Conservation (phyloP, 2,329 filamentous ascomycete genomes). For the Cytospora chrysosperma region DNA sequence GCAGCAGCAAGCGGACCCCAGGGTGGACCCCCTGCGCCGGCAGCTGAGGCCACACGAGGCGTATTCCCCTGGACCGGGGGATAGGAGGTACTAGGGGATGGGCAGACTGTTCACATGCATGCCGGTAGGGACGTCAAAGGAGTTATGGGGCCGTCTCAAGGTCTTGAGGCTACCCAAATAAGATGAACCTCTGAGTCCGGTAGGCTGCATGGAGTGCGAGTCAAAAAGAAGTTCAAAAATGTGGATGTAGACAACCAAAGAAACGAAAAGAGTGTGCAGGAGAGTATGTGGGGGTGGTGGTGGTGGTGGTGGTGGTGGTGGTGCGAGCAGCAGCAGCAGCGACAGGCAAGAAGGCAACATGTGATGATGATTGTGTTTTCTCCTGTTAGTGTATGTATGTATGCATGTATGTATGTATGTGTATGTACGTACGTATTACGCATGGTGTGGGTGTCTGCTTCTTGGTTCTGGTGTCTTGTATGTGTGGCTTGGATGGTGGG, state of each 20-base stretch:
- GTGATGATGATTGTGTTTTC: background rate
- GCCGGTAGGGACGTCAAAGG: too few relatives aligned
- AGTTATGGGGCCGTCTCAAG: too few relatives aligned
- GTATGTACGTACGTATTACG: conserved; percentile 14
- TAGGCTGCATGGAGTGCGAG: background rate
- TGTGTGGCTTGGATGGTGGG: background rate
- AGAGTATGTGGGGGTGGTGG: background rate
- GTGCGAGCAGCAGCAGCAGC: background rate
- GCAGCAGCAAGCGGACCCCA: background rate
- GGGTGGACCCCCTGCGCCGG: conserved; percentile 15
- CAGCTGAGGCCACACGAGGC: conserved; percentile 22
- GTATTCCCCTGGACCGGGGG: conserved; percentile 16
- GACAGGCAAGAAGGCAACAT: background rate
- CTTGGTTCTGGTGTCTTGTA: background rate
- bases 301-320: background rate
- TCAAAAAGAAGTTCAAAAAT: too few relatives aligned
- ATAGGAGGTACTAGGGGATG: conserved; percentile 16
- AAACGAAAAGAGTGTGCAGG: background rate
- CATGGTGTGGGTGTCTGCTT: background rate
- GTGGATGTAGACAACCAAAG: background rate
- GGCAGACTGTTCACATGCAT: too few relatives aligned
- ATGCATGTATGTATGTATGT: conserved; percentile 10
- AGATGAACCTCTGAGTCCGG: too few relatives aligned
- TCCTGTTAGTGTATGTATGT: background rate
- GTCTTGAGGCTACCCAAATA: too few relatives aligned